Evolutionary conservation across 225 moss, liverwort and hornwort genomes (phyloP), one percentile per base, ranked within the genome.

Genomic region (Physcomitrellopsis africana): DNA sequence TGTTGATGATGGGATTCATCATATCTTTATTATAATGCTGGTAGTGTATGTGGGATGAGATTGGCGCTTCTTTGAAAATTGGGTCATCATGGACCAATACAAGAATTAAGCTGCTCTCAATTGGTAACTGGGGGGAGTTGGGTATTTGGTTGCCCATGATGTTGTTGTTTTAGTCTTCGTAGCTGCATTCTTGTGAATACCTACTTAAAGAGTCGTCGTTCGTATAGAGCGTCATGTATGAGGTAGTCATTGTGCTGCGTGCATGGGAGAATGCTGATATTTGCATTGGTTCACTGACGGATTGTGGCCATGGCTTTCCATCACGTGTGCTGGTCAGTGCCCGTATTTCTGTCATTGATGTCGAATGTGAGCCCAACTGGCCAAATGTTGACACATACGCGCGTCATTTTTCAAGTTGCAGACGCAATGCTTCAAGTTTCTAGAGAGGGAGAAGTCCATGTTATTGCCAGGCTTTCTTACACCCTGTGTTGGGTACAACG

Each of bases 281-380:
- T 32, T 37, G 68, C 32, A 12, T 58, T 24, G 24, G 58, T 14
- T 58, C 24, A 58, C 11, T 23, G 3, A 54, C 19, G 19, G 67
- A 16, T 67, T 11, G 17, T 67, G 10, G 67, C 12, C 41, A 54
- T 69, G 69, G 69, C 41, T 69, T 37, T 41, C 13, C 14, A 19
- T 18, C 18, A 67, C 27, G 49, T 24, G 16, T 27, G 27, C 49
- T 49, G 67, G 14, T 24, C 27, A 17, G 5, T 27, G 41, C 20
- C 5, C 63, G 11, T 18, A 63, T 43, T 53, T 10, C 12, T 29
- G 18, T 15, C 48, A 37, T 49, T 16, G 49, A 49, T 26, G 49
- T 48, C 32, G 48, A 29, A 48, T 29, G 27, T 5, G 32, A 37
- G 32, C 32, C 14, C 41, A 32, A 32, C 49, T 14, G 7, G 18